phyloP scores from a whole-genome alignment of 2,329 filamentous ascomycete genomes.

The Neurospora crassa region DNA sequence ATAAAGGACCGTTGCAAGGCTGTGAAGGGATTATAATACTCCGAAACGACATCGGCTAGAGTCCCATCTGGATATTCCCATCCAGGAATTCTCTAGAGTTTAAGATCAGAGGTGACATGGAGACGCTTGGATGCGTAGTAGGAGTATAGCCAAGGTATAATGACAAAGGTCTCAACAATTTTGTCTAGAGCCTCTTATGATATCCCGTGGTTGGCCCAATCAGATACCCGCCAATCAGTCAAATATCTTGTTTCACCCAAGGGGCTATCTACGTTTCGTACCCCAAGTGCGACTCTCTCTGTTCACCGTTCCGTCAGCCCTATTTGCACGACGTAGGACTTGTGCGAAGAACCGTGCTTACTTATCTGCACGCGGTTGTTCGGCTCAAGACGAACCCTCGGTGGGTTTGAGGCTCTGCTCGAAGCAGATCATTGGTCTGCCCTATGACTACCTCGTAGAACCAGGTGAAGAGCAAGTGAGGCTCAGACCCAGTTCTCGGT shows the following conservation, averaged over 20 bases:
- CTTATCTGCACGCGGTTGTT: background rate
- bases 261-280: background rate
- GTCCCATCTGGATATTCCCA: no score
- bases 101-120: no score
- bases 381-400: background rate
- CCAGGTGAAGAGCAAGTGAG: background rate
- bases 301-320: background rate
- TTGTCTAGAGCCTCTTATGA: background rate
- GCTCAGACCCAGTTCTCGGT: background rate
- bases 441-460: background rate
- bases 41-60: no score
- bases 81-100: no score
- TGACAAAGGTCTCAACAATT: no score
- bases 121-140: no score
- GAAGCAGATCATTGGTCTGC: background rate
- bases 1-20: no score
- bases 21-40: no score
- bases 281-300: background rate
- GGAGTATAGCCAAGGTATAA: no score
- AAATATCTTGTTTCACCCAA: background rate
- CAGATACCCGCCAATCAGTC: background rate
- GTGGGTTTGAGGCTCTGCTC: background rate
- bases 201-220: background rate
- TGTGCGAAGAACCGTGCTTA: background rate
- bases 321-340: background rate